Base-by-base conservation (phyloP, 2,329 filamentous ascomycete genomes). In the Botrytis tulipae region DNA sequence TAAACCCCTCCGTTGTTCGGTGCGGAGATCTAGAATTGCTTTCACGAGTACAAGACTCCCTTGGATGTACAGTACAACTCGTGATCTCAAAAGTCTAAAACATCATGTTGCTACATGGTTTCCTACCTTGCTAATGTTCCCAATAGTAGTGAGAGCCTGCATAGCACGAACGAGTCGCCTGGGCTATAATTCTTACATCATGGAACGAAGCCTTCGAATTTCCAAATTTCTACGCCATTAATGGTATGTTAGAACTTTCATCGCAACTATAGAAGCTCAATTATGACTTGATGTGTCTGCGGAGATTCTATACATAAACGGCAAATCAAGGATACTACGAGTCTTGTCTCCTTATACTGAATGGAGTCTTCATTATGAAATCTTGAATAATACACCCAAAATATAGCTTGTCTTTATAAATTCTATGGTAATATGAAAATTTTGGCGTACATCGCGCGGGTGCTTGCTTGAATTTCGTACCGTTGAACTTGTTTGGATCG, bases 51-150 rank as follows among this genome's bases (percentile, higher is more conserved):
- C 14, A 25, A 14, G 2, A n/a, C 25, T 51, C 0, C 1, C 10
- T 51, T 54, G 12, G 25, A n/a, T 3, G 0, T n/a, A n/a, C 25
- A 54, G 2, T 16, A 14, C n/a, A 54, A n/a, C 3, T 16, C 25
- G 25, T 54, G 12, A 54, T 16, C 12, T n/a, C 14, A n/a, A 51
- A 0, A 14, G 3, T n/a, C 0, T 54, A 2, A 16, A 0, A n/a
- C 5, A 16, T 54, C 48, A n/a, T 54, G 12, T n/a, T 54, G 5
- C 12, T n/a, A 16, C 14, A 12, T 54, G 12, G 12, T n/a, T 54
- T 16, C 10, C 12, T n/a, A n/a, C 48, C 48, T 51, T 51, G 22
- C 25, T 51, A 4, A n/a, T 51, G 25, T 51, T n/a, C 4, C 10
- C 22, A 51, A 12, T 48, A 25, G 22, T 4, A 14, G 48, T 3